A percentile compares a stretch with the other conserved stretches of the same genome.
These are phyloP conservation scores for Aspergillus mulundensis DNA, from an alignment of 495 filamentous ascomycete species.

Conservation along the genomic window DNA sequence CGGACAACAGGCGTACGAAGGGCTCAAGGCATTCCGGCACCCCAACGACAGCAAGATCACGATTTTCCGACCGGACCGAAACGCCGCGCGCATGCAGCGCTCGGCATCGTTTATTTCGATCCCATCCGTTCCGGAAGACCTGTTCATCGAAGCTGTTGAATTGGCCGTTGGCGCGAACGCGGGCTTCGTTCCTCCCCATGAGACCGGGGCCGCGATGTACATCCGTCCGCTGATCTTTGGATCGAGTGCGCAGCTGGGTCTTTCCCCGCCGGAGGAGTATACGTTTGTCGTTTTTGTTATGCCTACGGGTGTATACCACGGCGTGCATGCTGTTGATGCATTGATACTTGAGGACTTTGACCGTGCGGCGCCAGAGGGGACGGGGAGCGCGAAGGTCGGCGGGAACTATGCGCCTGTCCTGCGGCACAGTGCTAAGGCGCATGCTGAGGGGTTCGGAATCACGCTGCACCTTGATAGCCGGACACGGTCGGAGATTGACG, in stretches of 20 bases:
- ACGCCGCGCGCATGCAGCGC: conserved; percentile 76
- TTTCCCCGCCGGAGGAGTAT: conserved; percentile 83
- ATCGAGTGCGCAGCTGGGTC: conserved; percentile 70
- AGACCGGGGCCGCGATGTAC: conserved; percentile 83
- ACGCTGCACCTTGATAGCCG: conserved; percentile 83
- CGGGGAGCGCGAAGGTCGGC: conserved; percentile 52
- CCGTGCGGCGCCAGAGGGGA: conserved; percentile 51
- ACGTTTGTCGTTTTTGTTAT: conserved; percentile 80
- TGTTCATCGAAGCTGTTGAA: conserved; percentile 70
- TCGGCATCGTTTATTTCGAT: conserved; percentile 75
- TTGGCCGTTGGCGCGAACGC: conserved; percentile 82
- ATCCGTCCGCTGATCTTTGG: conserved; percentile 85
- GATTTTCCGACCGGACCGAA: conserved; percentile 76
- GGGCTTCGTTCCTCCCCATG: conserved; percentile 79
- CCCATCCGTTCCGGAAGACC: conserved; percentile 64
- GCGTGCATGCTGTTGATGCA: conserved; percentile 72
- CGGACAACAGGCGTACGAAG: conserved; percentile 90
- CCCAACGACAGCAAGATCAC: conserved; percentile 52
- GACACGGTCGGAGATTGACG: conserved; percentile 74
- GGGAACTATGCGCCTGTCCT: conserved; percentile 69
- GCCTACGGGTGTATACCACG: conserved; percentile 87
- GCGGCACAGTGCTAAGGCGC: conserved; percentile 71
- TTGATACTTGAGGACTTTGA: conserved; percentile 68
- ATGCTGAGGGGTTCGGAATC: conserved; percentile 71
- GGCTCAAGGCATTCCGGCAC: conserved; percentile 84